Conservation (phyloP, 2,329 filamentous ascomycete species). For the Exophiala spinifera region DNA sequence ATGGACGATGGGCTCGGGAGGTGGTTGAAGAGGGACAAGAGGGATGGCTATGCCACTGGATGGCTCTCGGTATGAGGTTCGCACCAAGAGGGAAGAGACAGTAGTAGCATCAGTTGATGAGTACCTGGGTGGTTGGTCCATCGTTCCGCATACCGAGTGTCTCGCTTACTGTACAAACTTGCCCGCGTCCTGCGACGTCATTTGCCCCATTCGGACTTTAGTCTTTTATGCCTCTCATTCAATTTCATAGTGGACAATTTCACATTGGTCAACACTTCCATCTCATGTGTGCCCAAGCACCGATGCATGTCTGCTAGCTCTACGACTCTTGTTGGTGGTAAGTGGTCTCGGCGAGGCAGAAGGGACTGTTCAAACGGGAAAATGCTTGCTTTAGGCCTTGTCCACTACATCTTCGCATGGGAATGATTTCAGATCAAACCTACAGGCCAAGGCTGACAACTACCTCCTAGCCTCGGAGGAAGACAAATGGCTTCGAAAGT, state of each 20-base stretch:
- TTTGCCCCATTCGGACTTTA: constrained; percentile 6
- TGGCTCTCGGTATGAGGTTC: no score
- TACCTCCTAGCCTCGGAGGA: not conserved
- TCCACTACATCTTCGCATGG: not conserved
- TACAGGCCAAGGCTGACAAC: not conserved
- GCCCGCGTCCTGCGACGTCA: not conserved
- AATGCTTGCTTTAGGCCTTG: not conserved
- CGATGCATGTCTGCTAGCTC: not conserved
- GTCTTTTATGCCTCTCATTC: no score
- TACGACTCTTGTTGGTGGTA: not conserved
- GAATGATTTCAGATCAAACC: not conserved
- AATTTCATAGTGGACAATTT: no score
- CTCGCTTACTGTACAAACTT: not conserved
- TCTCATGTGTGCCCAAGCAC: no score
- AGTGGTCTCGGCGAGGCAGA: not conserved
- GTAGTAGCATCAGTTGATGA: no score
- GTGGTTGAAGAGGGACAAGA: not conserved
- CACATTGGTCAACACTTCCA: no score
- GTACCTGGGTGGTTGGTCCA: no score
- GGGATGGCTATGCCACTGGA: no score
- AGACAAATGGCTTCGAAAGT: constrained; percentile 61
- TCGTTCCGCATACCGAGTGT: no score
- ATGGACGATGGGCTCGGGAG: not conserved
- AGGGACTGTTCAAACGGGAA: not conserved
- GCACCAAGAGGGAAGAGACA: no score